These are phyloP conservation scores for Mucor circinelloides DNA, from an alignment of 371 early-diverging fungal species.

Conservation along the genomic window DNA sequence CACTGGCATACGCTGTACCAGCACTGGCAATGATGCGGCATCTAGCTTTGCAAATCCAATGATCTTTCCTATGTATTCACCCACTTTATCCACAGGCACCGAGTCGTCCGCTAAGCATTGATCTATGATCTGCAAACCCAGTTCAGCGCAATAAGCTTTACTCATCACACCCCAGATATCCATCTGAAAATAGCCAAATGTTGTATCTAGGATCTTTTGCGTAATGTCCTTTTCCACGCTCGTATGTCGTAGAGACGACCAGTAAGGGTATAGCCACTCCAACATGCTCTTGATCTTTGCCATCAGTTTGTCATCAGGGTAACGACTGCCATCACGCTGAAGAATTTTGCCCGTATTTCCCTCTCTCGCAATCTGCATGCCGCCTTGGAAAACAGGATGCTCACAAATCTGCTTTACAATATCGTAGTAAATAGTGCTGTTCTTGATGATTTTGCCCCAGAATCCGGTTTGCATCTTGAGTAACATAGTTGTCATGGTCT, in stretches of 20 bases:
- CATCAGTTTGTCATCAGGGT: conserved; percentile 41
- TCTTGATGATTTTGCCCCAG: conserved; percentile 22
- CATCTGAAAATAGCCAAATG: conserved; percentile 47
- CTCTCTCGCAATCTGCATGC: conserved; percentile 39
- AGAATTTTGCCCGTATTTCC: conserved; percentile 35
- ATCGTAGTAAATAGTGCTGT: conserved; percentile 14
- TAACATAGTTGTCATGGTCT: conserved; percentile 33
- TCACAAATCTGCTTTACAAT: conserved; percentile 40
- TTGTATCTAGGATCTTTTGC: conserved; percentile 28
- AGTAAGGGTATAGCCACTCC: conserved; percentile 43
- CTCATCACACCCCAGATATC: conserved; percentile 36
- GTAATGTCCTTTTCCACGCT: conserved; percentile 28
- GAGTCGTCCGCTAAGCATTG: conserved; percentile 27
- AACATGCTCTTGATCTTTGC: conserved; percentile 36
- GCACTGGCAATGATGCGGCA: conserved; percentile 14
- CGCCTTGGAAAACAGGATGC: conserved; percentile 31
- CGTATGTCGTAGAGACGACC: conserved; percentile 31
- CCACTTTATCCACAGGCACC: conserved; percentile 26
- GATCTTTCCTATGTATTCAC: conserved; percentile 24
- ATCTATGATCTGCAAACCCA: conserved; percentile 37
- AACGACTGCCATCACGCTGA: conserved; percentile 38
- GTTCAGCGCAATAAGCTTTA: conserved; percentile 35
- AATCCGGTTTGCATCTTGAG: conserved; percentile 29
- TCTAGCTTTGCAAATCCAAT: conserved; percentile 24
- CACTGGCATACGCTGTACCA: conserved; percentile 27